A percentile compares a stretch with the other conserved stretches of the same genome.
phyloP scores from a whole-genome alignment of 2,329 filamentous ascomycete genomes.

The Aspergillus tanneri region DNA sequence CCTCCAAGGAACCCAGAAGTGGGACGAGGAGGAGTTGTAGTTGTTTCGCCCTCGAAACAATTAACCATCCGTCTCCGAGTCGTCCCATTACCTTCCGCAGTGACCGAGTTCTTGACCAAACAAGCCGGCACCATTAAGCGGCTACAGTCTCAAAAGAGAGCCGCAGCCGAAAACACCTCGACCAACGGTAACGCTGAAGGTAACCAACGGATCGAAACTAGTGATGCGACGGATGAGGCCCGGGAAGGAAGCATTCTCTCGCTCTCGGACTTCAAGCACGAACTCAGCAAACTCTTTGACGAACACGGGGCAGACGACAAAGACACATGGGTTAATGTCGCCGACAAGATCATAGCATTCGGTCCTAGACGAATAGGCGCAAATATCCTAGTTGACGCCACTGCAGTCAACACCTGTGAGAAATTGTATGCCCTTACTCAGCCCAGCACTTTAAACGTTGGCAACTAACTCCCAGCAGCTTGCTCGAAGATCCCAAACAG shows the following conservation, averaged over 20 bases:
- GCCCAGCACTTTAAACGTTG: neutral
- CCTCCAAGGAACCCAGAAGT: slow-evolving; percentile 81
- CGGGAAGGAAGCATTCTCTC: slow-evolving; percentile 64
- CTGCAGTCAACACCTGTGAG: slow-evolving; percentile 67
- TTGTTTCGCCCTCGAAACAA: slow-evolving; percentile 80
- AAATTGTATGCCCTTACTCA: slow-evolving; percentile 61
- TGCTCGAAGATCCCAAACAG: slow-evolving; percentile 40
- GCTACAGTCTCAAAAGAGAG: slow-evolving; percentile 70
- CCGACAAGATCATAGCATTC: slow-evolving; percentile 85
- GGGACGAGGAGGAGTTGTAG: slow-evolving; percentile 75
- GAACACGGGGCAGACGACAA: slow-evolving; percentile 68
- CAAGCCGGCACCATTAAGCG: slow-evolving; percentile 76
- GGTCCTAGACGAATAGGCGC: slow-evolving; percentile 81
- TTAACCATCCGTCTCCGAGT: slow-evolving; percentile 75
- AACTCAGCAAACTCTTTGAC: slow-evolving; percentile 66
- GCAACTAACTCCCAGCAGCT: slow-evolving; percentile 24
- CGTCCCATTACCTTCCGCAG: slow-evolving; percentile 70
- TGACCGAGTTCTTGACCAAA: slow-evolving; percentile 82
- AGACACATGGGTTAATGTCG: slow-evolving; percentile 72
- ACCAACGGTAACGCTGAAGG: slow-evolving; percentile 41
- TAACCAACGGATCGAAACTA: slow-evolving; percentile 42
- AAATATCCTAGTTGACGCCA: slow-evolving; percentile 85
- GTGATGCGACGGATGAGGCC: slow-evolving; percentile 54
- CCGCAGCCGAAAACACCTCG: slow-evolving; percentile 47
- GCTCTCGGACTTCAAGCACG: slow-evolving; percentile 71